Conservation (phyloP, 345 rosid genomes). For the Lagerstroemia speciosa region DNA sequence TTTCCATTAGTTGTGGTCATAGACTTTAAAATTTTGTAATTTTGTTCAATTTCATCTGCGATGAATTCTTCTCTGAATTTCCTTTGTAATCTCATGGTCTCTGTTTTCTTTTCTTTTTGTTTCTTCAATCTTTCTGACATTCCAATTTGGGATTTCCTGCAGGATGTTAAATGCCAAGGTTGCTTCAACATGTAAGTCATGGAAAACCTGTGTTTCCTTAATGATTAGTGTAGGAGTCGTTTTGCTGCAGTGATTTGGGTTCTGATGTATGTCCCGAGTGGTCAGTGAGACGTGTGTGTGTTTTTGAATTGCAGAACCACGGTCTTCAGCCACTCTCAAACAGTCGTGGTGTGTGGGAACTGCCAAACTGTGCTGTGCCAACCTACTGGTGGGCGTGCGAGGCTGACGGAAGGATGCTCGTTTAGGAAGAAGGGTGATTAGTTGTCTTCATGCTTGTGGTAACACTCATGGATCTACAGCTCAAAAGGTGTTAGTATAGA, state of each 20-base stretch:
- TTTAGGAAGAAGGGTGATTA: constrained; percentile 57
- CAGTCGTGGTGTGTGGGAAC: constrained; percentile 63
- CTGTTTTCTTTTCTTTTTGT: background rate
- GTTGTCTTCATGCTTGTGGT: background rate
- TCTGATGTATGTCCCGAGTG: background rate
- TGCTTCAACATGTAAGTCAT: constrained; percentile 62
- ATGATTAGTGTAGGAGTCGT: background rate
- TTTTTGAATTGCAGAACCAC: constrained; percentile 39
- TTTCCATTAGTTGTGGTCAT: background rate
- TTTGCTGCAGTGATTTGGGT: background rate
- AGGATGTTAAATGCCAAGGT: constrained; percentile 82
- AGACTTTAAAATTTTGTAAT: background rate
- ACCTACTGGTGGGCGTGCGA: constrained; percentile 67
- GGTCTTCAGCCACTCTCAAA: constrained; percentile 72
- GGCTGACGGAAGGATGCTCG: constrained; percentile 65
- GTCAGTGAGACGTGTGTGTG: background rate
- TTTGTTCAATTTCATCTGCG: background rate
- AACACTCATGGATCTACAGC: background rate
- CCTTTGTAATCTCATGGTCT: background rate
- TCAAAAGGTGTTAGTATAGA: background rate
- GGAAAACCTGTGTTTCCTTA: background rate
- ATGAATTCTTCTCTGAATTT: background rate
- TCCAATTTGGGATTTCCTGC: background rate
- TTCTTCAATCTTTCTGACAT: background rate
- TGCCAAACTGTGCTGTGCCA: constrained; percentile 72